These are phyloP conservation scores for Arabis hirsuta DNA, from an alignment of 345 rosid genomes.

Conservation along the genomic window DNA sequence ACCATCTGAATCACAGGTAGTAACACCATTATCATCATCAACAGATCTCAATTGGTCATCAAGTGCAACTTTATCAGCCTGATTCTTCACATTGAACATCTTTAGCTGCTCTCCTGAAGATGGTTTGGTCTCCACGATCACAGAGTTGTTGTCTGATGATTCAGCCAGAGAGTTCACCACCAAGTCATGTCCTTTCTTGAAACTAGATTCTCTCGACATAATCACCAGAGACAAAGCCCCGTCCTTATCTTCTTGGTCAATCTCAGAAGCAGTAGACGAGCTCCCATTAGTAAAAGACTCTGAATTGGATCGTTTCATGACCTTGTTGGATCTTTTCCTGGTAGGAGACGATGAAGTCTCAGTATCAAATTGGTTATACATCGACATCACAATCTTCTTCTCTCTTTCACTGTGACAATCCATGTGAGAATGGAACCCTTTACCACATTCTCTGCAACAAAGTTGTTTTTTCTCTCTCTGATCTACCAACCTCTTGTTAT, in stretches of 20 bases:
- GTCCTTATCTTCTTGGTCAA: slow-evolving; percentile 63
- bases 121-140: slow-evolving; percentile 61
- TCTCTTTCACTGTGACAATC: slow-evolving; percentile 63
- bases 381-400: slow-evolving; percentile 38
- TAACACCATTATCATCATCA: slow-evolving; percentile 32
- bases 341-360: slow-evolving; percentile 61
- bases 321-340: slow-evolving; percentile 60
- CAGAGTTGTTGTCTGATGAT: slow-evolving; percentile 69
- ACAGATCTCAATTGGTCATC: slow-evolving; percentile 42
- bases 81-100: slow-evolving; percentile 40
- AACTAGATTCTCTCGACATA: slow-evolving; percentile 62
- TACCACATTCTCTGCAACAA: slow-evolving; percentile 72
- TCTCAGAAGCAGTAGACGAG: slow-evolving; percentile 51
- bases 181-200: slow-evolving; percentile 45
- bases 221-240: slow-evolving; percentile 68
- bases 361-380: slow-evolving; percentile 63
- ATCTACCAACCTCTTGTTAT: slow-evolving; percentile 55
- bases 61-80: slow-evolving; percentile 21
- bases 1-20: slow-evolving; percentile 44
- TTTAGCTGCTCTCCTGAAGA: slow-evolving; percentile 54
- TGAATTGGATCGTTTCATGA: slow-evolving; percentile 40
- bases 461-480: slow-evolving; percentile 43
- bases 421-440: slow-evolving; percentile 77
- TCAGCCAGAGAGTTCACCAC: slow-evolving; percentile 57
- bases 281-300: slow-evolving; percentile 38